phyloP scores from a whole-genome alignment of 495 filamentous ascomycete species.

The Aspergillus cavernicola region DNA sequence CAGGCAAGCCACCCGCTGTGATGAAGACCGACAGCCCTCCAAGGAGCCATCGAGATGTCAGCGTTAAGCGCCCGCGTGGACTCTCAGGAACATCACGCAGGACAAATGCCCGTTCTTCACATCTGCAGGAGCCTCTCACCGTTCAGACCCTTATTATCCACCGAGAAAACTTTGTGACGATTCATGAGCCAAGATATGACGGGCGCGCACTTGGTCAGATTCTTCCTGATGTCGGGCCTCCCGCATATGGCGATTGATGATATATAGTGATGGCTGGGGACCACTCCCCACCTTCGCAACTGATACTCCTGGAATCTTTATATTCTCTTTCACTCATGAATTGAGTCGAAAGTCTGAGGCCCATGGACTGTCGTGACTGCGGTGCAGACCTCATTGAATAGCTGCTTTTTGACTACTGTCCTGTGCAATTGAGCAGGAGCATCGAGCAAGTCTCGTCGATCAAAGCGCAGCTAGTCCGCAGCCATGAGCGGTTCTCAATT shows the following conservation, averaged over 20 bases:
- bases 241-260: neutral
- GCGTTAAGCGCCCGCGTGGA: constrained; percentile 23
- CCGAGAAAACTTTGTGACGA: constrained; percentile 8
- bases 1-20: constrained; percentile 8
- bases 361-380: neutral
- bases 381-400: neutral
- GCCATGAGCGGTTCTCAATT: constrained; percentile 40
- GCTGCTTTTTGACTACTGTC: neutral
- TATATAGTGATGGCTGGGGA: constrained; percentile 4
- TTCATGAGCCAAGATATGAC: constrained; percentile 10
- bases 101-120: constrained; percentile 19
- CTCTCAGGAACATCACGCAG: constrained; percentile 15
- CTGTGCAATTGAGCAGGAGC: neutral
- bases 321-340: constrained; percentile 2
- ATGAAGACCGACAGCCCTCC: constrained; percentile 10
- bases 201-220: constrained; percentile 1
- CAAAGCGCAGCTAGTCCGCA: neutral
- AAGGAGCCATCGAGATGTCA: constrained; percentile 12
- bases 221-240: constrained; percentile 1
- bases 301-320: neutral
- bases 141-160: constrained; percentile 24
- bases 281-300: neutral
- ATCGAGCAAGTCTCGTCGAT: constrained; percentile 2
- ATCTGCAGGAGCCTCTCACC: constrained; percentile 20
- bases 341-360: neutral